phyloP scores from a whole-genome alignment of 495 filamentous ascomycete genomes.

The Lophiotrema nucula region DNA sequence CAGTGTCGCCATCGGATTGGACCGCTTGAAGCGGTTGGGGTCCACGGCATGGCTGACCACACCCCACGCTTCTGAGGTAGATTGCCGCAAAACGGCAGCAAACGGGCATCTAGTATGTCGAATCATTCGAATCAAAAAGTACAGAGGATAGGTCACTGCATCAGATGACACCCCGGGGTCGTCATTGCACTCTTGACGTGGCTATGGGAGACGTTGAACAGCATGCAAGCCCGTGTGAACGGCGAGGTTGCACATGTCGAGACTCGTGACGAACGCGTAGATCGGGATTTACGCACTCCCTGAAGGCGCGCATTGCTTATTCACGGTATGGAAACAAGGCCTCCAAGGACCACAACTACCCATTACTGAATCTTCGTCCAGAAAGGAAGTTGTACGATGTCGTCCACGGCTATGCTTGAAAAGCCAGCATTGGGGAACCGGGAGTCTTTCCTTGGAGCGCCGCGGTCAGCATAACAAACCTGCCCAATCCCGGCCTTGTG shows the following conservation, averaged over 20 bases:
- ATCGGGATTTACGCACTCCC: too few species aligned
- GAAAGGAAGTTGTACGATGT: constrained; percentile 29
- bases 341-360: background rate
- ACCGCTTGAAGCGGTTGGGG: constrained; percentile 30
- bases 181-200: too few species aligned
- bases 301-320: too few species aligned
- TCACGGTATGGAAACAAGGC: background rate
- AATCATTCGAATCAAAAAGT: too few species aligned
- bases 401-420: constrained; percentile 20
- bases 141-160: too few species aligned
- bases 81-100: too few species aligned
- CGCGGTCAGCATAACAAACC: constrained; percentile 33
- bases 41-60: background rate
- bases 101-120: too few species aligned
- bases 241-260: too few species aligned
- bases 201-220: too few species aligned
- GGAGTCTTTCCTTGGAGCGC: constrained; percentile 5
- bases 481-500: constrained; percentile 48
- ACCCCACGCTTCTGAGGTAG: constrained; percentile 26
- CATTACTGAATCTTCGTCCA: background rate
- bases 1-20: constrained; percentile 17
- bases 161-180: too few species aligned
- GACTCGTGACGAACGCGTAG: too few species aligned
- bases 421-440: constrained; percentile 34
- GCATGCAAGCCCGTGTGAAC: too few species aligned